Evolutionary conservation across 1,284 basidiomycete genomes (phyloP), one percentile per base, ranked within the genome.

Genomic region (Trichosporon ovoides): DNA sequence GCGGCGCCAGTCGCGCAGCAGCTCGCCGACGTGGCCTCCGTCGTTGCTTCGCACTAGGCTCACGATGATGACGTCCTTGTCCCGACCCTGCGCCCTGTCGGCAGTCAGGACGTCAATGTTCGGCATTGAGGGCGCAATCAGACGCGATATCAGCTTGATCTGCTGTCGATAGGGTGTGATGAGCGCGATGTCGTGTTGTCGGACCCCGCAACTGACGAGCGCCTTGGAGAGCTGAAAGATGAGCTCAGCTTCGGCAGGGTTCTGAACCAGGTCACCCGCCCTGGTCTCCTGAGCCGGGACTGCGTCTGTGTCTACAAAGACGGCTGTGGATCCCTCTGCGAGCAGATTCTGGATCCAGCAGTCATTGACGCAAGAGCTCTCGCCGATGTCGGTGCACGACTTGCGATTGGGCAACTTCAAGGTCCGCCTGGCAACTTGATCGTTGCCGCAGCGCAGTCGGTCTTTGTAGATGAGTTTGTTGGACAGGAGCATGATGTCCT

Each of bases 141-240:
- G 85, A 67, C 68, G 86, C 77, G 6, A 83, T 80, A 59, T 93
- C 0, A 94, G 81, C 77, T 97, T 96, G 79, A 94, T 87, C 73
- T 99, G 96, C 68, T 98, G 94, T 1, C 94, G 84, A 72, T 98
- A 98, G 33, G 93, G 81, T 10, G 93, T 89, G 67, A 98, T 88
- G 61, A 97, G 81, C 2, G 88, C 95, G 56, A 98, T 85, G 66
- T 94, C 85, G 1, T 82, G 76, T 59, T 87, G 79, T 2, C 72
- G 64, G 14, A 95, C 78, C 3, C 93, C 93, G 37, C 83, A 81
- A 0, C 71, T 72, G 1, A 89, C 66, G 12, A 98, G 79, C 0
- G 84, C 83, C 50, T 85, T 80, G 1, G 84, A 81, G 19, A 92
- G 73, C 74, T 92, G 84, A 20, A 67, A 61, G 4, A 82, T 73